These are phyloP conservation scores for Trypanosoma avium DNA, from an alignment of 208 protist genomes.

Conservation along the genomic window DNA sequence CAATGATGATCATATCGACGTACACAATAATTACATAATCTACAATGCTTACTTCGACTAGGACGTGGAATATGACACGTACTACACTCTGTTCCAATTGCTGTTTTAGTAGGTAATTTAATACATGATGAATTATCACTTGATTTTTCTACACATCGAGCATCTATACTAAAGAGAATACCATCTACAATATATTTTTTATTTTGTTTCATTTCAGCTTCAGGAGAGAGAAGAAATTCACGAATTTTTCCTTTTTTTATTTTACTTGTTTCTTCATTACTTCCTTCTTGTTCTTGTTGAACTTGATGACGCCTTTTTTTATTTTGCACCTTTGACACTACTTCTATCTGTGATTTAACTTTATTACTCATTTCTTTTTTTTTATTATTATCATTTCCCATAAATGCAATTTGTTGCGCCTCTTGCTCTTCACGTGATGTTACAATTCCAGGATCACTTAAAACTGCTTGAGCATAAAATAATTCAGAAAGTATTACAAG, in stretches of 20 bases:
- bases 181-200: slow-evolving; percentile 73
- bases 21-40: slow-evolving; percentile 91
- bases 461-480: slow-evolving; percentile 67
- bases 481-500: slow-evolving; percentile 64
- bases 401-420: slow-evolving; percentile 26
- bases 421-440: slow-evolving; percentile 41
- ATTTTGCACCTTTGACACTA: neutral
- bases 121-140: neutral
- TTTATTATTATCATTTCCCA: neutral
- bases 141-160: slow-evolving; percentile 4
- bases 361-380: neutral
- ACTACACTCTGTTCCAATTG: slow-evolving; percentile 47
- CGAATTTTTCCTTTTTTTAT: slow-evolving; percentile 5
- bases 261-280: neutral
- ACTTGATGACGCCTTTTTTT: neutral
- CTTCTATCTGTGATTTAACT: too few relatives aligned
- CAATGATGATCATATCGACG: slow-evolving; percentile 97
- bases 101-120: slow-evolving; percentile 13
- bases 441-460: slow-evolving; percentile 80
- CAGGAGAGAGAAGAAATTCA: slow-evolving; percentile 32
- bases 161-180: slow-evolving; percentile 58
- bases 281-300: neutral
- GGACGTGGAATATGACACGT: slow-evolving; percentile 83
- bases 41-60: slow-evolving; percentile 94
- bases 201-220: slow-evolving; percentile 64